These are phyloP conservation scores for Leccinum pallidistipes DNA, from an alignment of 1,284 basidiomycete species.

Conservation along the genomic window DNA sequence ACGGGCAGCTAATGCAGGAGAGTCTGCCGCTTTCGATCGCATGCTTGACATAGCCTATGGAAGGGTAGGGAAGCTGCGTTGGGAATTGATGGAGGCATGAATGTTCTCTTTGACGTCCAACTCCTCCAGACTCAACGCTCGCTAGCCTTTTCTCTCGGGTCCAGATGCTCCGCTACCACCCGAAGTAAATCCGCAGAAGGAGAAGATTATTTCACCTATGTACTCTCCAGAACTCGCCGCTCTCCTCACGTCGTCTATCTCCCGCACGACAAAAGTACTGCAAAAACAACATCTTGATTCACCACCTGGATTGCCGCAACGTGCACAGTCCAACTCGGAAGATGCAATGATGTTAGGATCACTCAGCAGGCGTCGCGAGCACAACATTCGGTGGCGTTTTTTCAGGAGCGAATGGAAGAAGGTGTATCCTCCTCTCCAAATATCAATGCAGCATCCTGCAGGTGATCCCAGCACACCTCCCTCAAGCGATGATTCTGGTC, in stretches of 20 bases:
- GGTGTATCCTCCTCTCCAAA: conserved; percentile 57
- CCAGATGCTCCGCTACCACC: conserved; percentile 41
- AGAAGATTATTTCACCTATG: conserved; percentile 58
- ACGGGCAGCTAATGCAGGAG: conserved; percentile 55
- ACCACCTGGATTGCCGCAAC: conserved; percentile 57
- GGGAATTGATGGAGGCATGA: conserved; percentile 62
- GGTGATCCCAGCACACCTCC: conserved; percentile 6
- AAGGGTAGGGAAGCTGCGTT: conserved; percentile 64
- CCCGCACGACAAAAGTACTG: conserved; percentile 49
- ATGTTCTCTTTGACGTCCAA: neutral
- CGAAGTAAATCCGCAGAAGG: conserved; percentile 50
- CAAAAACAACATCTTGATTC: conserved; percentile 39
- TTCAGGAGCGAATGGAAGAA: conserved; percentile 57
- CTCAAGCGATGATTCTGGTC: conserved; percentile 27
- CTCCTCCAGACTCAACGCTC: conserved; percentile 7
- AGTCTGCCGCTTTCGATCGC: conserved; percentile 52
- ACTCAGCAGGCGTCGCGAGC: conserved; percentile 68
- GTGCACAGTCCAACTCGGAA: conserved; percentile 56
- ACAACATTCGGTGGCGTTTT: conserved; percentile 70
- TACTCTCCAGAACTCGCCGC: conserved; percentile 62
- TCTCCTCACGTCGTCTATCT: conserved; percentile 53
- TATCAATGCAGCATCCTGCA: conserved; percentile 25
- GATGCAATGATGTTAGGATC: conserved; percentile 62
- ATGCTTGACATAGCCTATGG: conserved; percentile 81
- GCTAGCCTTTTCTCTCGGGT: conserved; percentile 55